Evolutionary conservation across 2,329 filamentous ascomycete species (phyloP), one percentile per base, ranked within the genome.

Genomic region (Colletotrichum plurivorum): DNA sequence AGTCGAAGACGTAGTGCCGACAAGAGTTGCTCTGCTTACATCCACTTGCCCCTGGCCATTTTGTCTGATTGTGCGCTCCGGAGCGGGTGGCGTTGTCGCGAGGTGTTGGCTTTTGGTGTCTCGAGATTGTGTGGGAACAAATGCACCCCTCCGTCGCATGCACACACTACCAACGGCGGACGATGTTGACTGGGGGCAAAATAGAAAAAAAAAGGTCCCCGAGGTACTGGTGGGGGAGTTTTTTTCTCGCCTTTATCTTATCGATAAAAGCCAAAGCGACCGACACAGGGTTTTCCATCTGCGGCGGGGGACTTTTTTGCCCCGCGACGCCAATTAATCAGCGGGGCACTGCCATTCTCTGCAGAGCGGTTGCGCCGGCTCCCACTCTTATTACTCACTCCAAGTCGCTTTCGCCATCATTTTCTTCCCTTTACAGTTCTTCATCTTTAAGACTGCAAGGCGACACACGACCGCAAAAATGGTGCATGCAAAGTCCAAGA

Each of bases 401-500:
- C 56, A 61, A 61, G 46, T 39, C 25, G 63, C 53, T 69, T 36
- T 69, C 54, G 48, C 9, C 55, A 53, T 41, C 51, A 66, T 60
- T 60, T 58, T 62, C 25, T 61, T 57, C 46, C 48, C 53, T 60
- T 45, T 4, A 48, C 59, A 58, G 41, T 41, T 58, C 48, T 7
- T 45, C 7, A 53, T 22, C 22, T 59, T 69, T 51, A 27, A 59
- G 18, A 41, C 22, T 41, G 13, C 6, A 41, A 54, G 18, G 39
- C 45, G 12, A 62, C 31, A 62, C 8, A 65, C 18, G n/a, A 52
- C 56, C 60, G 52, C 71, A 80, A 86, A 75, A 67, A 90, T 90
- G 88, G 81, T 83, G 78, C 80, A 85, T 76, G 90, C 96, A 81
- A 99, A 98, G 84, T 97, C 94, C 73, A 98, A 98, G 82, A 97